These are phyloP conservation scores for Sphenostylis stenocarpa DNA, from an alignment of 306 rosid species.

Conservation along the genomic window DNA sequence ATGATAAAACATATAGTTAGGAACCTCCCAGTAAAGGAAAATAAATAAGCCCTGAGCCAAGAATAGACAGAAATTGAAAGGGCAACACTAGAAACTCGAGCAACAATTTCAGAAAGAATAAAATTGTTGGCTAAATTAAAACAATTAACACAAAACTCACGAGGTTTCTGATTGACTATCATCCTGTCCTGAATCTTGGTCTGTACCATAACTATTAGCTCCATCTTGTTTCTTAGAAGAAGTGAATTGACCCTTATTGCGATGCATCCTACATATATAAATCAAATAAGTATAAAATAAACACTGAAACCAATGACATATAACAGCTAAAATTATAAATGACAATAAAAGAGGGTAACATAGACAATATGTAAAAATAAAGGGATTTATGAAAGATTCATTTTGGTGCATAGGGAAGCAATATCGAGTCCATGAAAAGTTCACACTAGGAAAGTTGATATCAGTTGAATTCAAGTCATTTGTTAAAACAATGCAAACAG, in stretches of 20 bases:
- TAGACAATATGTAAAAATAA: neutral
- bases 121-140: neutral
- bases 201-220: slow-evolving; percentile 54
- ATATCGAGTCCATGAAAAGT: slow-evolving; percentile 1
- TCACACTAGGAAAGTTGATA: neutral
- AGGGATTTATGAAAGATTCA: neutral
- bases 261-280: slow-evolving; percentile 78
- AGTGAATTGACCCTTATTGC: slow-evolving; percentile 93
- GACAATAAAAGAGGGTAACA: neutral
- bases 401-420: neutral
- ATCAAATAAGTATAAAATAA: slow-evolving; percentile 26
- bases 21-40: slow-evolving; percentile 8
- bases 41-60: neutral
- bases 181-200: slow-evolving; percentile 73
- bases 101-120: neutral
- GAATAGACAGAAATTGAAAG: neutral
- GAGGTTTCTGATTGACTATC: slow-evolving; percentile 65
- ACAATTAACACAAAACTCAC: slow-evolving; percentile 55
- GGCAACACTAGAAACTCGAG: neutral
- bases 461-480: slow-evolving; percentile 10
- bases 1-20: slow-evolving; percentile 5
- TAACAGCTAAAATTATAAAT: slow-evolving; percentile 19
- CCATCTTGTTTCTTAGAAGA: slow-evolving; percentile 82
- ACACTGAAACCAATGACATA: neutral
- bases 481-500: slow-evolving; percentile 6